Evolutionary conservation across 495 filamentous ascomycete species (phyloP).

Genomic region (Talaromyces trachyspermus): DNA sequence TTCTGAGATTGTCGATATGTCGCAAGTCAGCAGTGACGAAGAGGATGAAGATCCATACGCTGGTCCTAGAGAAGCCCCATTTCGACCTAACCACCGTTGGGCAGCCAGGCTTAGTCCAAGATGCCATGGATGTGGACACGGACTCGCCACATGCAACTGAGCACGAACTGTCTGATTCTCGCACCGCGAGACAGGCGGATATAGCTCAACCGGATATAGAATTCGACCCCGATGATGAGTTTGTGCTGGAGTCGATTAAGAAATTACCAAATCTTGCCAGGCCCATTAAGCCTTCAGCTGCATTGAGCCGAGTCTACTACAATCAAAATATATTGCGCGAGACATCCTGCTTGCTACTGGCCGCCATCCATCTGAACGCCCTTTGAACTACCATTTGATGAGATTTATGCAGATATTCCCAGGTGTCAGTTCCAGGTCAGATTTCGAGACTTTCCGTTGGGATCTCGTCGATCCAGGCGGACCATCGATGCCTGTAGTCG

Average conservation of each 20-base stretch:
- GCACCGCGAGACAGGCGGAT: not conserved
- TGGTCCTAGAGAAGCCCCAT: not conserved
- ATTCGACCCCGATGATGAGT: conserved; percentile 15
- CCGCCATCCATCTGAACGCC: conserved; percentile 48
- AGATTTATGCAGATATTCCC: conserved; percentile 32
- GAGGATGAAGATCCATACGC: conserved; percentile 9
- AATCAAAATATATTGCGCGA: conserved; percentile 55
- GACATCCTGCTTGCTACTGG: conserved; percentile 56
- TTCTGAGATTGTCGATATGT: conserved; percentile 43
- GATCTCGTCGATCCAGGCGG: conserved; percentile 54
- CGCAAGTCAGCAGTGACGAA: conserved; percentile 35
- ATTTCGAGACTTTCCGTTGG: conserved; percentile 61
- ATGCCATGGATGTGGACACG: conserved; percentile 2
- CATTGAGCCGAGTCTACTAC: conserved; percentile 40
- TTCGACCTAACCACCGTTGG: not conserved
- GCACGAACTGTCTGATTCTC: not conserved
- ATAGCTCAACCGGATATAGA: conserved; percentile 9
- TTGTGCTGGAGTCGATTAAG: conserved; percentile 15
- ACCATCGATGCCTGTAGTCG: conserved; percentile 9
- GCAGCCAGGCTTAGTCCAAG: not conserved
- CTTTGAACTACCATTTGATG: conserved; percentile 54
- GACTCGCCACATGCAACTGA: conserved; percentile 4
- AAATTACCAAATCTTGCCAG: conserved; percentile 26
- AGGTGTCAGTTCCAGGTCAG: conserved; percentile 34
- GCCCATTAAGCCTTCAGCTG: conserved; percentile 38